These are phyloP conservation scores for Malassezia pachydermatis DNA, from an alignment of 1,284 basidiomycete species.

Conservation along the genomic window DNA sequence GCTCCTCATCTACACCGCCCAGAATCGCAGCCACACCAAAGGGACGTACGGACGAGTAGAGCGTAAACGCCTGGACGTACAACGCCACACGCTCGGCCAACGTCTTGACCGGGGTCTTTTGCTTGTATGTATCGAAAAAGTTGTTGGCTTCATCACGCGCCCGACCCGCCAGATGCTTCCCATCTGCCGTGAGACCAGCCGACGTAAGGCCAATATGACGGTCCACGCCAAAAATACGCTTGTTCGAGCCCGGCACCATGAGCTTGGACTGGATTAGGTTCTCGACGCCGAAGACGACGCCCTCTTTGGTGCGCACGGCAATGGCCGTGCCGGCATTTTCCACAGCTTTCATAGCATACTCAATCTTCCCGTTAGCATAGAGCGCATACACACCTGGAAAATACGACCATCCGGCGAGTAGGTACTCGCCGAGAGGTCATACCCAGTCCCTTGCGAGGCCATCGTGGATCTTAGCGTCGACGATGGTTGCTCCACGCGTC, in stretches of 20 bases:
- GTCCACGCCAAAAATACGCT: conserved; percentile 85
- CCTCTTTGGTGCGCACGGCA: conserved; percentile 83
- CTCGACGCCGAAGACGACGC: conserved; percentile 81
- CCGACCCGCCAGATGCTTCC: conserved; percentile 73
- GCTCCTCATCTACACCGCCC: conserved; percentile 72
- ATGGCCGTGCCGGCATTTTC: conserved; percentile 76
- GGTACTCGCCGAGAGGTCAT: conserved; percentile 94
- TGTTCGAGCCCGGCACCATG: conserved; percentile 82
- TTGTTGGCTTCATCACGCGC: conserved; percentile 74
- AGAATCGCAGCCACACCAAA: conserved; percentile 90
- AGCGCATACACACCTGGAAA: conserved; percentile 57
- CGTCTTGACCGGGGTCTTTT: conserved; percentile 70
- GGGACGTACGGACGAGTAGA: conserved; percentile 93
- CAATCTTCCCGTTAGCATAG: conserved; percentile 58
- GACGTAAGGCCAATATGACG: conserved; percentile 69
- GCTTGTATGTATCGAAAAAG: conserved; percentile 66
- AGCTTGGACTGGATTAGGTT: conserved; percentile 96
- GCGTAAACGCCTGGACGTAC: conserved; percentile 89
- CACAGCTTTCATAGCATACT: conserved; percentile 96
- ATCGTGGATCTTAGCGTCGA: too few species aligned
- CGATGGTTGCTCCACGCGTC: background rate
- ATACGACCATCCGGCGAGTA: conserved; percentile 97
- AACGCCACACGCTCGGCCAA: conserved; percentile 73
- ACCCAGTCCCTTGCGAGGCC: conserved; percentile 96
- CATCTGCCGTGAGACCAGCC: conserved; percentile 87